Evolutionary conservation across 176 grass and related monocot genomes (phyloP).

Genomic region (Chrysopogon serrulatus): DNA sequence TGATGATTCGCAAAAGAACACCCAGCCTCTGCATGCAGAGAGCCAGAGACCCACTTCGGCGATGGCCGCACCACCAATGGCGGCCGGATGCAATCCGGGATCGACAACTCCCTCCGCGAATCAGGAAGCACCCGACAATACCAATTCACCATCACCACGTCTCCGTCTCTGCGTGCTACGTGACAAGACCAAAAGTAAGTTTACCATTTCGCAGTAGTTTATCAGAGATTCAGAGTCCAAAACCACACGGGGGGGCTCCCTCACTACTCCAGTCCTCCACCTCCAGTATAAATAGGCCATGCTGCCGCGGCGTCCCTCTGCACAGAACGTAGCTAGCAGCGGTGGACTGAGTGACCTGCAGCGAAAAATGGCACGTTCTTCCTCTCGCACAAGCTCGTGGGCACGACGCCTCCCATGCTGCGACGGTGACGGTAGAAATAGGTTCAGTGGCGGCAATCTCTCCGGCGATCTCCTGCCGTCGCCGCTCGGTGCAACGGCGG

Average conservation of each 20-base stretch:
- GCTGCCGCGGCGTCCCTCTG: constrained; percentile 12
- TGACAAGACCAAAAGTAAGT: constrained; percentile 32
- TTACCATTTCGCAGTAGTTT: not conserved
- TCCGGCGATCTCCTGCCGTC: constrained; percentile 47
- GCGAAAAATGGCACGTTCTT: constrained; percentile 28
- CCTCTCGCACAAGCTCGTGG: constrained; percentile 8
- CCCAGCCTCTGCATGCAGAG: not conserved
- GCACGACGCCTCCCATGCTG: constrained; percentile 10
- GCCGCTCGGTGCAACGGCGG: constrained; percentile 33
- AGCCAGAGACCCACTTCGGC: not conserved
- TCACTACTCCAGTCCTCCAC: too few species aligned
- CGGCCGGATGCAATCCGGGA: not conserved
- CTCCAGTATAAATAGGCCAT: constrained; percentile 34
- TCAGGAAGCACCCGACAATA: constrained; percentile 20
- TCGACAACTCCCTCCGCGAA: constrained; percentile 30
- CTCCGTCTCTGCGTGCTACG: not conserved
- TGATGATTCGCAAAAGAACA: not conserved
- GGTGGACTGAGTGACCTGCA: not conserved
- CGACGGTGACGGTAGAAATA: not conserved
- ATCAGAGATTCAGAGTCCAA: constrained; percentile 4
- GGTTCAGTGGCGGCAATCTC: constrained; percentile 7
- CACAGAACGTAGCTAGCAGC: not conserved
- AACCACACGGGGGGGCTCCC: not conserved
- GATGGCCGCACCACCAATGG: constrained; percentile 29
- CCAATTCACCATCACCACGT: constrained; percentile 27